Evolutionary conservation across 148 eudicot species (phyloP), one percentile per base, ranked within the genome.

Genomic region (Persicaria tinctoria): DNA sequence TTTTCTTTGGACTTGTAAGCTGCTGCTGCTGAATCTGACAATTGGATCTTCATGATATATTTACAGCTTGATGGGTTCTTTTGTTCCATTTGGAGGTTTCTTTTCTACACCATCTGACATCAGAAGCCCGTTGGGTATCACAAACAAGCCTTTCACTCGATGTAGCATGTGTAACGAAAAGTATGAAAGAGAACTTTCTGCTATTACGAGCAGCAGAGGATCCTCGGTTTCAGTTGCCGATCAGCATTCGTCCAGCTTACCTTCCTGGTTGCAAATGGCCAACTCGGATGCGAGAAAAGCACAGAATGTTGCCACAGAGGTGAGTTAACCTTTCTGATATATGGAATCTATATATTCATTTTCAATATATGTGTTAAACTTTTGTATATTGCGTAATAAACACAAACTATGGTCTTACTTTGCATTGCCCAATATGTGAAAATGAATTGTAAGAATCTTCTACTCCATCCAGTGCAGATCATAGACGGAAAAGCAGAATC

Each of bases 71-170:
- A 83, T 92, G 96, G 92, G 92, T 79, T 95, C 99, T 72, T 95
- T 95, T 85, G 94, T 95, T 82, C 99, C 97, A 63, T 85, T 95
- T 85, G 99, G 96, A 68, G 99, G 99, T 54, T 95, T 90, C 85
- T 92, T 92, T 77, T 72, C 97, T 66, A 77, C 84, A 53, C 87
- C 91, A 71, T 83, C 96, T 4, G 96, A 95, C 71, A 77, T 79
- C 79, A 79, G 82, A 48, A 73, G 76, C 75, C 77, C 86, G 5
- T 68, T 75, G 27, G 70, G 80, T 57, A 75, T 64, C 76, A 76
- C 76, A 66, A 79, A 77, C 70, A 85, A 76, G 73, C 74, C 85
- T 49, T 46, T 73, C 49, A 69, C 79, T 70, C 86, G 83, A 11
- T 92, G 97, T 77, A 72, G 54, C 68, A 46, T 79, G 53, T 88